Percentiles rank a stretch among this genome's conserved stretches.
These are phyloP conservation scores for Leishmania gerbilli DNA, from an alignment of 208 protist genomes.

Conservation along the genomic window DNA sequence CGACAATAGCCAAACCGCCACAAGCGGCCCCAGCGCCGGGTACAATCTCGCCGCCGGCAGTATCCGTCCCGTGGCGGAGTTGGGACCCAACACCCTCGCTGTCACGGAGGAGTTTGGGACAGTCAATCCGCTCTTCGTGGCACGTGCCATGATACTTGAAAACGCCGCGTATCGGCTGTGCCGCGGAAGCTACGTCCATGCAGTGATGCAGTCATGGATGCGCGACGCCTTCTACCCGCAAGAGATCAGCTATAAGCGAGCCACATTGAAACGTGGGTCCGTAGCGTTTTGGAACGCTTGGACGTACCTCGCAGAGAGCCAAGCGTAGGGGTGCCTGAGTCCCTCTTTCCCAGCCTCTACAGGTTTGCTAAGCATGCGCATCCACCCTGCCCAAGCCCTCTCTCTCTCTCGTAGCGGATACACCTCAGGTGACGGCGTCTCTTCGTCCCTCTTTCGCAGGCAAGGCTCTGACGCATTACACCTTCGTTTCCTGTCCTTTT, in stretches of 20 bases:
- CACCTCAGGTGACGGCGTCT: background rate
- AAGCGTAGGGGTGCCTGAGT: background rate
- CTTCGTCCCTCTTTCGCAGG: background rate
- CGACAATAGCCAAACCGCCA: slow-evolving; percentile 35
- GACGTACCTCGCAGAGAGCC: slow-evolving; percentile 12
- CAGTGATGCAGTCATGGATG: slow-evolving; percentile 73
- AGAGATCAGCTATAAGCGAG: slow-evolving; percentile 60
- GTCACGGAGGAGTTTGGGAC: slow-evolving; percentile 85
- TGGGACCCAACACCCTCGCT: slow-evolving; percentile 49
- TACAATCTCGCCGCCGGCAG: slow-evolving; percentile 51
- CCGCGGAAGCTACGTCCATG: slow-evolving; percentile 64
- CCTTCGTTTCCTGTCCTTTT: background rate
- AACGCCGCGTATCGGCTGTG: slow-evolving; percentile 69
- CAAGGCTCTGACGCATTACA: background rate
- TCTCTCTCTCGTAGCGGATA: background rate
- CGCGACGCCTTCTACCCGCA: slow-evolving; percentile 87
- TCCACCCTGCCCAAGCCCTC: background rate
- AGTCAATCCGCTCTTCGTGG: slow-evolving; percentile 52
- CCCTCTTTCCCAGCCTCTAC: background rate
- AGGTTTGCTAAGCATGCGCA: background rate
- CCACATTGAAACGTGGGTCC: slow-evolving; percentile 45
- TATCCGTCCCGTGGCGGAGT: slow-evolving; percentile 40
- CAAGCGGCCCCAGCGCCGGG: slow-evolving; percentile 35
- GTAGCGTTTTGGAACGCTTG: slow-evolving; percentile 41
- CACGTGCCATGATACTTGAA: slow-evolving; percentile 64